These are phyloP conservation scores for Nemania sp. DNA, from an alignment of 2,329 filamentous ascomycete species.

Conservation along the genomic window DNA sequence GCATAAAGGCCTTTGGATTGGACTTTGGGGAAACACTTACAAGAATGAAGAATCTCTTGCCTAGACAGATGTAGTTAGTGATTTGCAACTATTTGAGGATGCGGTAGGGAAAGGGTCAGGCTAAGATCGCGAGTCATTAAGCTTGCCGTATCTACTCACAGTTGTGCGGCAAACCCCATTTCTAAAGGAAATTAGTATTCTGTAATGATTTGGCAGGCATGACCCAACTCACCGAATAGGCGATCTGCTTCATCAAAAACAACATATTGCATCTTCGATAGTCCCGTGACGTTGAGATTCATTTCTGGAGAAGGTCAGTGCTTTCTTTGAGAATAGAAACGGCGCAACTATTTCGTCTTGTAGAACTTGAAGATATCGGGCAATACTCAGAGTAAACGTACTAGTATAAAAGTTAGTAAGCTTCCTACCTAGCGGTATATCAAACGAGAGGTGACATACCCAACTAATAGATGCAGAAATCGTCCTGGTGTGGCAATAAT, in stretches of 20 bases:
- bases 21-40: constrained; percentile 12
- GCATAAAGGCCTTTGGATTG: constrained; percentile 49
- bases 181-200: constrained; percentile 54
- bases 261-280: constrained; percentile 92
- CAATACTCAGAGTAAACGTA: constrained; percentile 7
- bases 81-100: neutral
- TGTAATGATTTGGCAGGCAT: neutral
- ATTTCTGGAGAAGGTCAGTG: constrained; percentile 70
- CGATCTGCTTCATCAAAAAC: constrained; percentile 98
- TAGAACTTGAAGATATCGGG: neutral
- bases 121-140: neutral
- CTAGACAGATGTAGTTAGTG: constrained; percentile 53
- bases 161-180: constrained; percentile 95
- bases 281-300: constrained; percentile 72
- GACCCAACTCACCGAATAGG: constrained; percentile 71
- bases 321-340: neutral
- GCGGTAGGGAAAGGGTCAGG: neutral
- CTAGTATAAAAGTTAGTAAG: constrained; percentile 21
- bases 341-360: neutral
- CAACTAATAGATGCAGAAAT: constrained; percentile 63
- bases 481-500: constrained; percentile 97
- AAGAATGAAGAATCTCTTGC: constrained; percentile 38
- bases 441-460: constrained; percentile 11
- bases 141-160: constrained; percentile 71
- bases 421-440: neutral